Evolutionary conservation across 176 grass and related monocot species (phyloP), one percentile per base, ranked within the genome.

Genomic region (Coix lacrymajobi): DNA sequence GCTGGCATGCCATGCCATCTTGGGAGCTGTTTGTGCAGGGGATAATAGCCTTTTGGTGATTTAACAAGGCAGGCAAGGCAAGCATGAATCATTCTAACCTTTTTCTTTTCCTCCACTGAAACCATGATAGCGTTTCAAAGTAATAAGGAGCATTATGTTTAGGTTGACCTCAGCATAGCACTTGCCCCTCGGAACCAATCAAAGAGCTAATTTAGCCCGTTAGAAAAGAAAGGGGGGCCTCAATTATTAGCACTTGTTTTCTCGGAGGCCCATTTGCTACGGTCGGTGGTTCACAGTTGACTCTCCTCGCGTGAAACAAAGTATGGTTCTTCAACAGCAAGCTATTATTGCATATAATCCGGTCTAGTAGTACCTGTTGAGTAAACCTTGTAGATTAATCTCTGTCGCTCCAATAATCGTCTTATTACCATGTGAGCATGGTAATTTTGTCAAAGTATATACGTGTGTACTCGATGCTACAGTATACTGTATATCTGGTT

Each of bases 211-310:
- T 64, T 57, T 71, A 30, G 33, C 56, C 41, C 33, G 44, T 56
- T 14, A 17, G 26, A 31, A 19, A 5, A 4, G 10, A 43, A 44
- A 64, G 76, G 12, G 76, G 11, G 19, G n/a, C n/a, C 39, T 69
- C 77, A 81, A 89, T 89, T 76, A 85, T 76, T 28, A 63, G 9
- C 1, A 33, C 24, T 76, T 51, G 49, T 51, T 89, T 43, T 66
- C 51, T 29, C 39, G 49, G 14, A 85, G 31, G 54, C 48, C 71
- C 71, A 89, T 76, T 80, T 80, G 44, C 2, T 74, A 14, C 34
- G 44, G 56, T 80, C 76, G 76, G 76, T 72, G 67, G 67, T 40
- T 69, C 51, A 69, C 87, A 61, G 87, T 85, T 81, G 86, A 88
- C 86, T 19, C 48, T 37, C 24, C 1, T 52, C 26, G 12, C 52